phyloP scores from a whole-genome alignment of 2,329 filamentous ascomycete genomes.

The Sporothrix curviconia region DNA sequence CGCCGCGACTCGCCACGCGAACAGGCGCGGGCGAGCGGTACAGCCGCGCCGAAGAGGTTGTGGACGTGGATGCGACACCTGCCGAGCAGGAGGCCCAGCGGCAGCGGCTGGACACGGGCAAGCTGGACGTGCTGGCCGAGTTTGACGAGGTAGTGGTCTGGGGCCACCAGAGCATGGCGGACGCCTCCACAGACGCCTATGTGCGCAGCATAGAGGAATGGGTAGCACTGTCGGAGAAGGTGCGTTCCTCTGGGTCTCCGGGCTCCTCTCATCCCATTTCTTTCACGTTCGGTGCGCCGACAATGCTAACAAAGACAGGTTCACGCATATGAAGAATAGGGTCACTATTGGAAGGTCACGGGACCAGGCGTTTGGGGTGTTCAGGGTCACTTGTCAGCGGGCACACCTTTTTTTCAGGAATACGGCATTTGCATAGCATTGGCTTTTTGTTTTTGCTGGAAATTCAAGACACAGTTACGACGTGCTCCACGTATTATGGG shows the following conservation, averaged over 20 bases:
- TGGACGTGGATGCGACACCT: slow-evolving; percentile 35
- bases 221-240: slow-evolving; percentile 59
- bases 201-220: slow-evolving; percentile 73
- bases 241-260: slow-evolving; percentile 1
- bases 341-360: not conserved
- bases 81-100: slow-evolving; percentile 29
- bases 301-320: not conserved
- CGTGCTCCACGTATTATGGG: too few species aligned
- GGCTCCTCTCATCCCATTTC: too few species aligned
- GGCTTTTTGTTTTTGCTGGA: too few species aligned
- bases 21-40: slow-evolving; percentile 17
- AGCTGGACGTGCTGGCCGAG: slow-evolving; percentile 55
- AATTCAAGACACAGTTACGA: not conserved
- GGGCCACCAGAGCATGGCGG: slow-evolving; percentile 66
- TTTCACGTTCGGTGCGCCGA: not conserved
- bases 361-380: slow-evolving; percentile 6
- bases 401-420: not conserved
- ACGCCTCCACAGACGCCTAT: slow-evolving; percentile 60
- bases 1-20: slow-evolving; percentile 30
- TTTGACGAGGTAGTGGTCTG: slow-evolving; percentile 79
- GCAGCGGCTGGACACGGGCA: slow-evolving; percentile 40
- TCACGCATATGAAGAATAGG: slow-evolving; percentile 6
- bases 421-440: not conserved
- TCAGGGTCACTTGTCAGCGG: too few species aligned
- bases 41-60: slow-evolving; percentile 19